These are phyloP conservation scores for Bothriochloa decipiens DNA, from an alignment of 176 grass and related monocot genomes.

Conservation along the genomic window DNA sequence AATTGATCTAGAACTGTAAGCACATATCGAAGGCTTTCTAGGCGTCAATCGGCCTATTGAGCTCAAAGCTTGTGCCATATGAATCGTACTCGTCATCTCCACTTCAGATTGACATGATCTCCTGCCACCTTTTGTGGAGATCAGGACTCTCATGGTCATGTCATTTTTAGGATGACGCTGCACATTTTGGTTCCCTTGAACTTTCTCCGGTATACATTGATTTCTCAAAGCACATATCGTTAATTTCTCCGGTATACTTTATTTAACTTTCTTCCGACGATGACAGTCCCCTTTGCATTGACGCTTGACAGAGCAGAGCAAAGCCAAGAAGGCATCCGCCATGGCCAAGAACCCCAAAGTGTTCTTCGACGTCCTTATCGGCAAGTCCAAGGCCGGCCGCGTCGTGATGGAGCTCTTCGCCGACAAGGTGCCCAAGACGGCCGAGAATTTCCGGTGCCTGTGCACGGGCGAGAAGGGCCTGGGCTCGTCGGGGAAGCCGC, in stretches of 20 bases:
- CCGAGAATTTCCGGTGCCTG: conserved; percentile 72
- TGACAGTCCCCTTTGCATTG: neutral
- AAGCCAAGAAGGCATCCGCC: neutral
- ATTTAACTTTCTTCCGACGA: neutral
- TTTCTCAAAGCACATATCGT: too few relatives aligned
- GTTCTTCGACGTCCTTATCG: conserved; percentile 82
- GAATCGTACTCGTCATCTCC: neutral
- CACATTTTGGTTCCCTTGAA: neutral
- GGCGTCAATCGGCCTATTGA: conserved; percentile 51
- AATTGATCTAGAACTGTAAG: neutral
- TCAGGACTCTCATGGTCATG: neutral
- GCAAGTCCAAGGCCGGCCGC: conserved; percentile 57
- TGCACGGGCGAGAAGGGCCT: conserved; percentile 74
- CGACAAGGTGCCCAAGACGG: conserved; percentile 61
- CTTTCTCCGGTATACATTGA: neutral
- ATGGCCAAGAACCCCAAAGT: conserved; percentile 81
- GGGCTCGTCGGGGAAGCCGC: conserved; percentile 51
- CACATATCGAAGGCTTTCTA: conserved; percentile 92
- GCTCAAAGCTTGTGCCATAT: conserved; percentile 94
- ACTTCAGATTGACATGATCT: conserved; percentile 11
- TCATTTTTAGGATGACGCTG: conserved; percentile 12
- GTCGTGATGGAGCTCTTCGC: conserved; percentile 76
- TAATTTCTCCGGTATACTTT: neutral
- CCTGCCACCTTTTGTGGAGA: conserved; percentile 14
- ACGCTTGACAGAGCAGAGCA: conserved; percentile 38